These are phyloP conservation scores for Rhodotorula sp. DNA, from an alignment of 1,284 basidiomycete genomes.

Conservation along the genomic window DNA sequence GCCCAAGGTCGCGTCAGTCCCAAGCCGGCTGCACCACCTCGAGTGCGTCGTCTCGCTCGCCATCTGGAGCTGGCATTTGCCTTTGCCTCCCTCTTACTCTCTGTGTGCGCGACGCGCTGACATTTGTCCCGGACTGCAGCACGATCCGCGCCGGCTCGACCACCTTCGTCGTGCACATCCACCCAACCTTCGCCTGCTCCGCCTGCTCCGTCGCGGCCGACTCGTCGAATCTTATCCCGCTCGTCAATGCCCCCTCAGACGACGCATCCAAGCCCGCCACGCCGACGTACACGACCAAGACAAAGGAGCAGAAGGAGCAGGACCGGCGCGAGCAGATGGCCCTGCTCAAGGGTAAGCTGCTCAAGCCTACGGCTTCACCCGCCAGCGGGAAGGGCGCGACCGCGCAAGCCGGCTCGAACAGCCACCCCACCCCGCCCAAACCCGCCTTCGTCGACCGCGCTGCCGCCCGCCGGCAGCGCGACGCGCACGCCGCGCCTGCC, in stretches of 20 bases:
- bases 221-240: constrained; percentile 38
- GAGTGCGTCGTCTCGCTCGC: constrained; percentile 35
- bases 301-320: constrained; percentile 39
- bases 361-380: constrained; percentile 4
- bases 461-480: constrained; percentile 24
- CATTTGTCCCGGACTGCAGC: not conserved
- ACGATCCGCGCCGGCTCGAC: constrained; percentile 24
- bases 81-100: too few species aligned
- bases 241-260: not conserved
- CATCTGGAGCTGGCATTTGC: too few species aligned
- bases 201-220: constrained; percentile 36
- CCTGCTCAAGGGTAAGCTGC: constrained; percentile 25
- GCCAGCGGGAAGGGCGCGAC: not conserved
- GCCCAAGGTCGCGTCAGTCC: constrained; percentile 22
- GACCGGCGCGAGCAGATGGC: constrained; percentile 30
- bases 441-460: constrained; percentile 32
- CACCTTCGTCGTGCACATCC: constrained; percentile 33
- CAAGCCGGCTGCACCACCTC: constrained; percentile 27
- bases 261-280: not conserved
- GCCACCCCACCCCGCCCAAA: not conserved
- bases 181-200: constrained; percentile 37
- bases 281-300: constrained; percentile 10
- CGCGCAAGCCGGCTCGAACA: not conserved
- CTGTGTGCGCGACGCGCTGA: not conserved
- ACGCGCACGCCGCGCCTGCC: not conserved